phyloP scores from a whole-genome alignment of 306 rosid species.

The Cicer bijugum region DNA sequence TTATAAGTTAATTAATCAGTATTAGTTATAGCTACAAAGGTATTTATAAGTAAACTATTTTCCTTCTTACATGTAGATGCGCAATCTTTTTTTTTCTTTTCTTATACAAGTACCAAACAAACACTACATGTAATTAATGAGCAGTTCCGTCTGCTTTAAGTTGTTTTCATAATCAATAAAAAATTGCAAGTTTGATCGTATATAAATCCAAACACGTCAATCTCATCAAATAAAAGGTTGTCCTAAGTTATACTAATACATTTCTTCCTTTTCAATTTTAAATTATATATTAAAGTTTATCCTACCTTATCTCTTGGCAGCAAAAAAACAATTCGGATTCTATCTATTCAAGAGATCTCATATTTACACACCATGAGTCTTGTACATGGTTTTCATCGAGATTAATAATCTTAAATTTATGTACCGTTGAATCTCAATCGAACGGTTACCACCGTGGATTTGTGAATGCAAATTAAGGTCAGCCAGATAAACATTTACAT shows the following conservation, averaged over 20 bases:
- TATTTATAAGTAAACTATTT: not conserved
- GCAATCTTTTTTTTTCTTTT: not conserved
- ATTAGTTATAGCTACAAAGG: not conserved
- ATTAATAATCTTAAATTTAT: no score
- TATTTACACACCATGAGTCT: no score
- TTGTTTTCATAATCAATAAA: not conserved
- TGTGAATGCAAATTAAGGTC: not conserved
- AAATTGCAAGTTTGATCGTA: not conserved
- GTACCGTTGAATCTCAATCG: no score
- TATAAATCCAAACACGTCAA: constrained; percentile 27
- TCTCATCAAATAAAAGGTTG: constrained; percentile 18
- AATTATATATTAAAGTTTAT: not conserved
- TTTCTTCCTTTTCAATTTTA: not conserved
- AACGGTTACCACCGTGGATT: no score
- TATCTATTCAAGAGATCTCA: no score
- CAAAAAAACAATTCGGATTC: not conserved
- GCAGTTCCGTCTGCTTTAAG: constrained; percentile 18
- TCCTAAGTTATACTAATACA: not conserved
- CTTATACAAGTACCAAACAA: not conserved
- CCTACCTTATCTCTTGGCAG: not conserved
- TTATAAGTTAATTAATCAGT: not conserved
- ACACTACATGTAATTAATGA: not conserved
- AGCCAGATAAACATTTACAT: not conserved
- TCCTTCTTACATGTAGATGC: not conserved
- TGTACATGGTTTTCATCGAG: no score